Evolutionary conservation across 331 rosid genomes (phyloP).

Genomic region (Erythrophleum ivorense): DNA sequence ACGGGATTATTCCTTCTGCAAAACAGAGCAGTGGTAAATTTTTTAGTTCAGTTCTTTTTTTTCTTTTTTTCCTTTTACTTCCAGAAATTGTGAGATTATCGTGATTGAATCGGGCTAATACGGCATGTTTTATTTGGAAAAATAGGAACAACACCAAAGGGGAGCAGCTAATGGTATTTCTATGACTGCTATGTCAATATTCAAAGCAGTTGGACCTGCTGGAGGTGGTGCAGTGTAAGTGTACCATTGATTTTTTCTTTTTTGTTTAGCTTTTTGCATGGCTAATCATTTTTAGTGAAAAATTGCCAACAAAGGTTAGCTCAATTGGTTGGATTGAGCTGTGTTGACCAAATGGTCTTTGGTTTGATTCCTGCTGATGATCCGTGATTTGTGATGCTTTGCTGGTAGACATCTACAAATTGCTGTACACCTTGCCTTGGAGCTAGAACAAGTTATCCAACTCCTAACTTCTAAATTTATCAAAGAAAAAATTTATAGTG

Average conservation of each 20-base stretch:
- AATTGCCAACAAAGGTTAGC: not conserved
- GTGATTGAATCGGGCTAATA: conserved; percentile 6
- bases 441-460: not conserved
- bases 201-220: conserved; percentile 80
- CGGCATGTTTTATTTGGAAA: conserved; percentile 31
- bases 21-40: conserved; percentile 77
- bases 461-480: not conserved
- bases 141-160: conserved; percentile 77
- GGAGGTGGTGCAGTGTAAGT: conserved; percentile 77
- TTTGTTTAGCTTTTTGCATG: not conserved
- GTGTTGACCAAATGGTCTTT: not conserved
- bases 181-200: conserved; percentile 77
- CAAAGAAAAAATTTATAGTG: not conserved
- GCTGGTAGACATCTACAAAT: not conserved
- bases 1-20: conserved; percentile 79
- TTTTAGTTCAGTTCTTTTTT: conserved; percentile 5
- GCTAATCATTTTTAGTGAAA: not conserved
- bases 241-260: not conserved
- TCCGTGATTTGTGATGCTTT: not conserved
- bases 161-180: conserved; percentile 90
- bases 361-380: not conserved
- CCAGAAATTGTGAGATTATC: not conserved
- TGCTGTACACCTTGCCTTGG: not conserved
- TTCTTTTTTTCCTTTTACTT: not conserved
- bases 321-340: not conserved